Conservation (phyloP, 1,284 basidiomycete species). For the Ganoderma lucidum region DNA sequence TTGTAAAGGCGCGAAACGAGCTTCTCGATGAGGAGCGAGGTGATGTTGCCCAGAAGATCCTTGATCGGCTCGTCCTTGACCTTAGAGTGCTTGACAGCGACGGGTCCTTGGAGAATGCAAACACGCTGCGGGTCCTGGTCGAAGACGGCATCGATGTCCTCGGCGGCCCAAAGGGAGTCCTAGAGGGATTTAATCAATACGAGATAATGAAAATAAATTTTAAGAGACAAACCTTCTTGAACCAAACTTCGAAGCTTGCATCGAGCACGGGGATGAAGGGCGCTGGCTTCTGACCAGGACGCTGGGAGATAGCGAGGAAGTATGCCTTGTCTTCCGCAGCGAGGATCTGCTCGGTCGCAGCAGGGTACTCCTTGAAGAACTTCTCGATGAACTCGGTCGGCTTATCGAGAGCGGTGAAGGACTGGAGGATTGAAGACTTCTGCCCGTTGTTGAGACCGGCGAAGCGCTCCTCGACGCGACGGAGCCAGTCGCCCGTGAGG, state of each 20-base stretch:
- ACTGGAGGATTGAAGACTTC: constrained; percentile 92
- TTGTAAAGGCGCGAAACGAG: constrained; percentile 86
- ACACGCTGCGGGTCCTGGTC: constrained; percentile 98
- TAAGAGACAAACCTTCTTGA: constrained; percentile 83
- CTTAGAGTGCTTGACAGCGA: constrained; percentile 89
- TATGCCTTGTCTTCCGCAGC: constrained; percentile 96
- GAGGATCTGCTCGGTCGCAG: constrained; percentile 86
- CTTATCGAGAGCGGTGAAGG: constrained; percentile 85
- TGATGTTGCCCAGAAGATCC: constrained; percentile 91
- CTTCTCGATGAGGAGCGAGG: constrained; percentile 78
- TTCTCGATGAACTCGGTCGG: constrained; percentile 80
- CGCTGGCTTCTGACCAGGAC: constrained; percentile 97
- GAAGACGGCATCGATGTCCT: constrained; percentile 98
- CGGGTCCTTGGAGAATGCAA: constrained; percentile 96
- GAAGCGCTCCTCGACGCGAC: constrained; percentile 96
- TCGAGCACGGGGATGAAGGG: constrained; percentile 99
- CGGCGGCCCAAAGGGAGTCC: constrained; percentile 98
- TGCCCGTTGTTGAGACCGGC: constrained; percentile 87
- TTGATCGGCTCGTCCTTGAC: constrained; percentile 94
- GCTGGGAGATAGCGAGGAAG: constrained; percentile 94
- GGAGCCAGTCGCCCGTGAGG: constrained; percentile 96
- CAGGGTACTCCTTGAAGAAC: constrained; percentile 89
- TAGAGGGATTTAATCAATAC: constrained; percentile 41
- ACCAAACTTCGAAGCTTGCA: constrained; percentile 95
- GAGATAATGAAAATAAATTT: constrained; percentile 31